A percentile compares a stretch with the other conserved stretches of the same genome.
phyloP scores from a whole-genome alignment of 768 basidiomycete genomes.

The Amanita pseudoporphyria region DNA sequence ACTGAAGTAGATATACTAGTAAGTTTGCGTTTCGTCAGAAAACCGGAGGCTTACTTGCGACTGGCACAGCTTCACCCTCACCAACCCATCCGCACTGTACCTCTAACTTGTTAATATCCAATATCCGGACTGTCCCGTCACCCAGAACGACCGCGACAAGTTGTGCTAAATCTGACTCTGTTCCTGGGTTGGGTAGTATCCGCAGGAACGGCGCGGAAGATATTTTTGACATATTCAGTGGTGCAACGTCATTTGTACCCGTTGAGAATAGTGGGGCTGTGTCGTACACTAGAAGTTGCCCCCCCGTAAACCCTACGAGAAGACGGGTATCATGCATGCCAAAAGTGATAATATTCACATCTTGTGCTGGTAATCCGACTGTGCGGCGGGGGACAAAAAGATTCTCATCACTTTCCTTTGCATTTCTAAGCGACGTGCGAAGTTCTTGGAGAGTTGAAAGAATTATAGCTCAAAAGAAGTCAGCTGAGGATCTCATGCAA shows the following conservation, averaged over 20 bases:
- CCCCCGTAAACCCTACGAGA: slow-evolving; percentile 47
- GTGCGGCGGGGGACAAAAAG: slow-evolving; percentile 44
- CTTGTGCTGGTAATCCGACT: slow-evolving; percentile 30
- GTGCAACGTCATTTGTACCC: slow-evolving; percentile 31
- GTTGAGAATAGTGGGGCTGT: slow-evolving; percentile 39
- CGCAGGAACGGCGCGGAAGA: slow-evolving; percentile 38
- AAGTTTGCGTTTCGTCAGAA: slow-evolving; percentile 2
- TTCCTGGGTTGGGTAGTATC: slow-evolving; percentile 57
- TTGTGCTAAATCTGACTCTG: slow-evolving; percentile 38
- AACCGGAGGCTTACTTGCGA: slow-evolving; percentile 38
- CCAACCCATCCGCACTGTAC: slow-evolving; percentile 47
- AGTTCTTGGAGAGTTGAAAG: slow-evolving; percentile 53
- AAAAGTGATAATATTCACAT: slow-evolving; percentile 47
- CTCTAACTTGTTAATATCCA: slow-evolving; percentile 49
- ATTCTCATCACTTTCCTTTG: slow-evolving; percentile 27
- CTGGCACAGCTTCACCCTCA: slow-evolving; percentile 39
- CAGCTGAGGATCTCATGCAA: slow-evolving; percentile 1
- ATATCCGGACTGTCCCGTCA: slow-evolving; percentile 37
- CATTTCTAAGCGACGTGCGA: slow-evolving; percentile 38
- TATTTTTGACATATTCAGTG: slow-evolving; percentile 39
- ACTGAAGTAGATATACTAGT: slow-evolving; percentile 30
- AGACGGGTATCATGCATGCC: slow-evolving; percentile 52
- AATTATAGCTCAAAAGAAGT: slow-evolving; percentile 37
- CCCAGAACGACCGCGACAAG: slow-evolving; percentile 47
- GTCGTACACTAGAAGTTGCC: slow-evolving; percentile 53